Percentiles rank a stretch among this genome's conserved stretches.
Conservation (phyloP, 2,329 filamentous ascomycete genomes). For the Ascomycota sp. region DNA sequence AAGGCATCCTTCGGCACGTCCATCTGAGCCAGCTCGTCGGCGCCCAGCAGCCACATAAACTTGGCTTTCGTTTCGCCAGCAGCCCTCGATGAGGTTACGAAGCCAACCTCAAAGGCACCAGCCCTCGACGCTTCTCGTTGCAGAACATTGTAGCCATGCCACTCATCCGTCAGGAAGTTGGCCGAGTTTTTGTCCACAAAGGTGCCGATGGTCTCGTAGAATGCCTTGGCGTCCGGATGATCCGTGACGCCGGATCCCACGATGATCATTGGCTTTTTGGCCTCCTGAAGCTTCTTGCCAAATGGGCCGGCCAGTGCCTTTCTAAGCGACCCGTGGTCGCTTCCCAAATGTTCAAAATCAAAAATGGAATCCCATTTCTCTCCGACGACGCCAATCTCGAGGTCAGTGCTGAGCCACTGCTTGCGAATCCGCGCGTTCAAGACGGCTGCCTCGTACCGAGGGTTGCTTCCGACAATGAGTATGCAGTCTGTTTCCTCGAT, state of each 20-base stretch:
- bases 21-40: constrained; percentile 67
- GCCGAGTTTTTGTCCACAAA: constrained; percentile 87
- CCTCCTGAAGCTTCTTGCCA: constrained; percentile 74
- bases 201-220: constrained; percentile 73
- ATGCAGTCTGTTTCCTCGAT: constrained; percentile 88
- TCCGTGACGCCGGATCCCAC: constrained; percentile 84
- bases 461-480: constrained; percentile 85
- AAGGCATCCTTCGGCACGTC: constrained; percentile 94
- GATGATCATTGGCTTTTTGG: constrained; percentile 91
- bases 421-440: constrained; percentile 94
- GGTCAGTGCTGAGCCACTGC: constrained; percentile 88
- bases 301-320: constrained; percentile 68
- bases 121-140: constrained; percentile 83
- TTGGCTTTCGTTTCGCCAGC: constrained; percentile 78
- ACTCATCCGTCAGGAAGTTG: constrained; percentile 75
- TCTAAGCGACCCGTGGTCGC: constrained; percentile 63
- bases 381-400: constrained; percentile 81
- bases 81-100: constrained; percentile 62
- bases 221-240: constrained; percentile 75
- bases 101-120: constrained; percentile 90
- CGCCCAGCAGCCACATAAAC: constrained; percentile 90
- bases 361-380: constrained; percentile 88
- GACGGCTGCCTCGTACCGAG: constrained; percentile 82
- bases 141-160: constrained; percentile 95
- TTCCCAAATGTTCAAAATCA: constrained; percentile 78